Evolutionary conservation across 805 yeast species (phyloP).

Genomic region (Yamadazyma nakazawae): DNA sequence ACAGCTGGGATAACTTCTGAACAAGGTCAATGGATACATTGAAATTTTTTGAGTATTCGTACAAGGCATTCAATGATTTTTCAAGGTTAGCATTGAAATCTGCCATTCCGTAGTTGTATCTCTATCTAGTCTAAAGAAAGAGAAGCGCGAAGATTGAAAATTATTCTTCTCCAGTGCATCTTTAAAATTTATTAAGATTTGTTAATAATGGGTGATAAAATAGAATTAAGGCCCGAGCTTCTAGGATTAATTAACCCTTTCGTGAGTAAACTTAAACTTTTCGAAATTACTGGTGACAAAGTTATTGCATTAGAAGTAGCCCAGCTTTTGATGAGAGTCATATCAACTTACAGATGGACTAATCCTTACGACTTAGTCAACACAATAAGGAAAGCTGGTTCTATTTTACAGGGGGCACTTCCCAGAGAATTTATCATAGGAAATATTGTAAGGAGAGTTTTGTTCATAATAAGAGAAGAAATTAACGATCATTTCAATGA

Average conservation of each 20-base stretch:
- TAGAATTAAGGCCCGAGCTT: slow-evolving; percentile 28
- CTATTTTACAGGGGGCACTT: slow-evolving; percentile 67
- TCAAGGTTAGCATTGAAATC: slow-evolving; percentile 21
- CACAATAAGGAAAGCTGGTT: slow-evolving; percentile 73
- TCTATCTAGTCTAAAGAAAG: background rate
- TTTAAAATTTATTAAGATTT: background rate
- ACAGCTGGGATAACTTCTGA: slow-evolving; percentile 38
- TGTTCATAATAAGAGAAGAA: slow-evolving; percentile 86
- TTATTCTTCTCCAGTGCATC: background rate
- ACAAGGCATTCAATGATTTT: slow-evolving; percentile 23
- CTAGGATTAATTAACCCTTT: slow-evolving; percentile 35
- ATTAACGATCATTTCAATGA: slow-evolving; percentile 42
- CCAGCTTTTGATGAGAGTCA: slow-evolving; percentile 80
- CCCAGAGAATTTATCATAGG: slow-evolving; percentile 90
- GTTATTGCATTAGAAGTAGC: slow-evolving; percentile 84
- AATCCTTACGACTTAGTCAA: slow-evolving; percentile 67
- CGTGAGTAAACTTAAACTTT: slow-evolving; percentile 63
- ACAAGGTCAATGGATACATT: slow-evolving; percentile 34
- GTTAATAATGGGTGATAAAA: slow-evolving; percentile 3
- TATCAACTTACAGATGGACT: slow-evolving; percentile 87
- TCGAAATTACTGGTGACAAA: slow-evolving; percentile 79
- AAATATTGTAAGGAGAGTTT: slow-evolving; percentile 83
- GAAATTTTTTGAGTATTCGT: slow-evolving; percentile 30
- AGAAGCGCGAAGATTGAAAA: slow-evolving; percentile 1
- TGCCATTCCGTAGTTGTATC: slow-evolving; percentile 12